phyloP scores from a whole-genome alignment of 2,329 filamentous ascomycete species.

The Alternaria dauci region DNA sequence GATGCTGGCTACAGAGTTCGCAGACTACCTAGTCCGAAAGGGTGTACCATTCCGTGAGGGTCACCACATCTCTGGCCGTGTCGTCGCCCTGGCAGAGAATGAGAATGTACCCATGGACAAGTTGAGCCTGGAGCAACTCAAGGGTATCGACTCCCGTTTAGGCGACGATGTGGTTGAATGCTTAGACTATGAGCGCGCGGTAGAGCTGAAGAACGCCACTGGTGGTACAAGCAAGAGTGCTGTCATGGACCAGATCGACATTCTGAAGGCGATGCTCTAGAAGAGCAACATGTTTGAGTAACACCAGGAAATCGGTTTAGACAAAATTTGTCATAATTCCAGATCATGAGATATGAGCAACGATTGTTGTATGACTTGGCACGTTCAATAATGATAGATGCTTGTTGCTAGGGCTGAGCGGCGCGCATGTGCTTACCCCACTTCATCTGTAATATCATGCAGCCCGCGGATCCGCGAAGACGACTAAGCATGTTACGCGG shows the following conservation, averaged over 20 bases:
- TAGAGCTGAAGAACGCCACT: conserved; percentile 78
- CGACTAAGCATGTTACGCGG: neutral
- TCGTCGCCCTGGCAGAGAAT: conserved; percentile 76
- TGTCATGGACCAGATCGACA: conserved; percentile 70
- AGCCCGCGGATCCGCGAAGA: conserved; percentile 4
- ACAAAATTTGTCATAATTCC: conserved; percentile 1
- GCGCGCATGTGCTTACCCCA: conserved; percentile 7
- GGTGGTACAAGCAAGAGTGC: conserved; percentile 79
- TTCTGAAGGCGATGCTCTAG: conserved; percentile 55
- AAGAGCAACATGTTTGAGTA: neutral
- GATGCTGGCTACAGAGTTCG: conserved; percentile 80
- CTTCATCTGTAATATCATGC: neutral
- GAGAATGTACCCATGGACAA: conserved; percentile 73
- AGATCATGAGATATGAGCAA: conserved; percentile 9
- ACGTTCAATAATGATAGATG: neutral
- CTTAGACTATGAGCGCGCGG: conserved; percentile 83
- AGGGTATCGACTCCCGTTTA: conserved; percentile 73
- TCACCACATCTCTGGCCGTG: conserved; percentile 77
- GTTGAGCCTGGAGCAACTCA: conserved; percentile 70
- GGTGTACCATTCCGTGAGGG: conserved; percentile 81
- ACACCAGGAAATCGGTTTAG: neutral
- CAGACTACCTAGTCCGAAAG: conserved; percentile 70
- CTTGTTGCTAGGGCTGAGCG: neutral
- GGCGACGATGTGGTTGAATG: conserved; percentile 73
- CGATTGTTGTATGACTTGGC: neutral